Evolutionary conservation across 2,329 filamentous ascomycete species (phyloP).

Genomic region (Fusarium illudens): DNA sequence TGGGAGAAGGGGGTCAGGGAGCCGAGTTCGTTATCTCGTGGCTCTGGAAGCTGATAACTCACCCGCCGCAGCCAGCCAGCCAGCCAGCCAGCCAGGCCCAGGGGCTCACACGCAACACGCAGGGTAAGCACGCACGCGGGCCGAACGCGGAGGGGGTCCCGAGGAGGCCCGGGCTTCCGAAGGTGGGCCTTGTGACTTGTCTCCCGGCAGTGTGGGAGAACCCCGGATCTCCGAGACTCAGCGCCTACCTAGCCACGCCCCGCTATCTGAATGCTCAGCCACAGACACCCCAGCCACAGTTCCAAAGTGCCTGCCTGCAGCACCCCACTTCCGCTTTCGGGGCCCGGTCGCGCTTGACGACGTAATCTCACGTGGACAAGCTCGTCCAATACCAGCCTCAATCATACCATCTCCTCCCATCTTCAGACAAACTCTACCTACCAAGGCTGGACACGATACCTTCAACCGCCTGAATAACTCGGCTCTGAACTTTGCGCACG

Average conservation of each 20-base stretch:
- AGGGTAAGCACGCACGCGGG: constrained; percentile 2
- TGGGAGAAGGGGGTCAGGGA: constrained; percentile 14
- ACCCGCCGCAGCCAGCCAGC: too few relatives aligned
- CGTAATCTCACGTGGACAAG: constrained; percentile 42
- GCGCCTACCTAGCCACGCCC: neutral
- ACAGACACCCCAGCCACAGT: neutral
- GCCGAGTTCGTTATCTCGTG: constrained; percentile 21
- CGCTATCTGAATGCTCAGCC: neutral
- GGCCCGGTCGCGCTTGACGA: constrained; percentile 12
- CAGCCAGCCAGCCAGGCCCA: too few relatives aligned
- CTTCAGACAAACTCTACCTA: neutral
- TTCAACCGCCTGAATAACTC: neutral
- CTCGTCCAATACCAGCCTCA: constrained; percentile 24
- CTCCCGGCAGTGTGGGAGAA: constrained; percentile 1
- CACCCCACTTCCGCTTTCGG: neutral
- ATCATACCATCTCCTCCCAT: constrained; percentile 27
- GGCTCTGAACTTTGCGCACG: neutral
- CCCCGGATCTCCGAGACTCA: constrained; percentile 1
- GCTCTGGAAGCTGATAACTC: constrained; percentile 11
- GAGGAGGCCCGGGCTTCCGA: constrained; percentile 9
- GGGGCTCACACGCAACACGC: constrained; percentile 1
- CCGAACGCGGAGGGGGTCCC: constrained; percentile 31
- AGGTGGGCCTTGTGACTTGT: constrained; percentile 31
- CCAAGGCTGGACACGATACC: neutral
- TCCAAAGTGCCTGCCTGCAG: neutral